Conservation (phyloP, 2,329 filamentous ascomycete genomes). For the Arachnomyces sp. region DNA sequence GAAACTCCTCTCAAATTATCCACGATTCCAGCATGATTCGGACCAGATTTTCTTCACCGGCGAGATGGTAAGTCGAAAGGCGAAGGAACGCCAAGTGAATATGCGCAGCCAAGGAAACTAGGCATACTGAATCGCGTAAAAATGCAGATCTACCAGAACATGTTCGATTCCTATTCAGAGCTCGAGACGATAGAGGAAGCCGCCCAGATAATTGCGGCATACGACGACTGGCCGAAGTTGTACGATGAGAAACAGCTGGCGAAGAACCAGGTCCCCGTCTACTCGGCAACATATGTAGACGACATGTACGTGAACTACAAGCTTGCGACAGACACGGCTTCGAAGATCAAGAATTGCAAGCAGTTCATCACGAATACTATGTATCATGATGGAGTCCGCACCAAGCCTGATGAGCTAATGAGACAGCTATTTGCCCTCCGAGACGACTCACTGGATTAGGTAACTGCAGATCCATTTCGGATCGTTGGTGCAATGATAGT, state of each 20-base stretch:
- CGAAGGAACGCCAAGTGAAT: background rate
- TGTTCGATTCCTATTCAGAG: constrained; percentile 74
- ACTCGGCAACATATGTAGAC: constrained; percentile 73
- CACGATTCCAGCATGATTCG: constrained; percentile 42
- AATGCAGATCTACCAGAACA: constrained; percentile 62
- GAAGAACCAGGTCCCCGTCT: constrained; percentile 75
- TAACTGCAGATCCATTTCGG: background rate
- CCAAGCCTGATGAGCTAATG: constrained; percentile 67
- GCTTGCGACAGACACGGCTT: constrained; percentile 65
- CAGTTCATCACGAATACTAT: constrained; percentile 78
- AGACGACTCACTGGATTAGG: constrained; percentile 57
- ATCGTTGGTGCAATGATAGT: too few relatives aligned
- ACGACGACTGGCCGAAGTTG: constrained; percentile 63
- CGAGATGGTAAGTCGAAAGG: constrained; percentile 58
- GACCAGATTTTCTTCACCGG: constrained; percentile 71
- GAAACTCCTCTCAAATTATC: constrained; percentile 29
- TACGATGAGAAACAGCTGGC: constrained; percentile 68
- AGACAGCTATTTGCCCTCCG: constrained; percentile 67
- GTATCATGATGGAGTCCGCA: constrained; percentile 76
- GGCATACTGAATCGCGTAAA: constrained; percentile 1
- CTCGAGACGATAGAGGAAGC: constrained; percentile 61
- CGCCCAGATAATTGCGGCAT: constrained; percentile 62
- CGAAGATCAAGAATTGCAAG: constrained; percentile 66
- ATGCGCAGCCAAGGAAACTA: background rate
- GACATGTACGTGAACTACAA: constrained; percentile 89